Evolutionary conservation across 768 basidiomycete species (phyloP).

Genomic region (Leccinum longicurvipes): DNA sequence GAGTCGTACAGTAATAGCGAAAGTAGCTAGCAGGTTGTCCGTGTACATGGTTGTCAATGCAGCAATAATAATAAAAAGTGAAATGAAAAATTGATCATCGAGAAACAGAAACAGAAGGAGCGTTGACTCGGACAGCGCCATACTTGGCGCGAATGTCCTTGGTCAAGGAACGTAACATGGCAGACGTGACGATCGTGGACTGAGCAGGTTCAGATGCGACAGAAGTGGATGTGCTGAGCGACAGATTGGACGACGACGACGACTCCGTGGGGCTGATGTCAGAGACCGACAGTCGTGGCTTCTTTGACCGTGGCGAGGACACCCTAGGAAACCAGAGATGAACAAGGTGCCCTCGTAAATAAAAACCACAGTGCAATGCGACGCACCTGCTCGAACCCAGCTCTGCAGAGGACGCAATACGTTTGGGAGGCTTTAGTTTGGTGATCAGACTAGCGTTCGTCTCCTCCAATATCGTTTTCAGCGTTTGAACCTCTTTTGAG

Average conservation of each 20-base stretch:
- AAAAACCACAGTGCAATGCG: not conserved
- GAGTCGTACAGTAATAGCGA: no score
- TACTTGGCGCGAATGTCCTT: constrained; percentile 32
- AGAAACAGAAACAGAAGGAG: constrained; percentile 6
- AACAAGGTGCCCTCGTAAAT: not conserved
- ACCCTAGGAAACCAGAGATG: constrained; percentile 16
- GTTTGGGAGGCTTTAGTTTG: constrained; percentile 44
- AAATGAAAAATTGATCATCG: constrained; percentile 2
- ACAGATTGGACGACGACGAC: constrained; percentile 19
- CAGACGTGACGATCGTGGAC: constrained; percentile 48
- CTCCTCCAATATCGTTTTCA: constrained; percentile 33
- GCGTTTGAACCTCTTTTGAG: constrained; percentile 32
- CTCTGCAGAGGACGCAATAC: constrained; percentile 43
- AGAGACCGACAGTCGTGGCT: constrained; percentile 40
- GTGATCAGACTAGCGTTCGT: constrained; percentile 39
- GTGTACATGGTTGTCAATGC: constrained; percentile 6
- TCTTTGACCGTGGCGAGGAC: constrained; percentile 35
- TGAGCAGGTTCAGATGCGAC: constrained; percentile 33
- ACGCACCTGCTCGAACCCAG: constrained; percentile 40
- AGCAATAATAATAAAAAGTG: not conserved
- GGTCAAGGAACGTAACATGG: constrained; percentile 53
- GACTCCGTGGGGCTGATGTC: constrained; percentile 31
- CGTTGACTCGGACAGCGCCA: constrained; percentile 10
- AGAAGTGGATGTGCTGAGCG: constrained; percentile 44
- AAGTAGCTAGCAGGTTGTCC: no score